A percentile compares a stretch with the other conserved stretches of the same genome.
Evolutionary conservation across 768 basidiomycete species (phyloP).

Genomic region (Leccinellum rugosiceps): DNA sequence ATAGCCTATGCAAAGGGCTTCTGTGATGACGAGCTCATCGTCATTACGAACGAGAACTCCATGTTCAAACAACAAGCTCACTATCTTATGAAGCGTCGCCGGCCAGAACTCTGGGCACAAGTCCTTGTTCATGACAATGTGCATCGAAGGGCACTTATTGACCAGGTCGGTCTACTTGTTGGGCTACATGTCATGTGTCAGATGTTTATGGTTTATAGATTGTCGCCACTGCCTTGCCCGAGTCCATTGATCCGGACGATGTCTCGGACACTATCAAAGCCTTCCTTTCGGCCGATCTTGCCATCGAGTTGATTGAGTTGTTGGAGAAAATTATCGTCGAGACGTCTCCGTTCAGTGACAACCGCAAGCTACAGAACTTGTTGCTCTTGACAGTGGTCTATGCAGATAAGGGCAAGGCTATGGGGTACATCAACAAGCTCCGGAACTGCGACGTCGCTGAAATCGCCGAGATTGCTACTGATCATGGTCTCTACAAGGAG

Average conservation of each 20-base stretch:
- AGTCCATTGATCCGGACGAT: conserved; percentile 97
- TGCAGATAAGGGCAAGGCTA: conserved; percentile 97
- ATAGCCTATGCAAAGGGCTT: conserved; percentile 99
- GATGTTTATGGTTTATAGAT: conserved; percentile 47
- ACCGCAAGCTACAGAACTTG: conserved; percentile 94
- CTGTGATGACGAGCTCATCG: conserved; percentile 95
- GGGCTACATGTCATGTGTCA: neutral
- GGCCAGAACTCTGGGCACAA: conserved; percentile 94
- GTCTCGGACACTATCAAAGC: conserved; percentile 98
- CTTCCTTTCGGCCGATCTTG: conserved; percentile 94
- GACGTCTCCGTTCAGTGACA: conserved; percentile 96
- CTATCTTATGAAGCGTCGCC: conserved; percentile 94
- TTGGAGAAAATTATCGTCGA: conserved; percentile 99
- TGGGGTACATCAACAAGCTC: conserved; percentile 96
- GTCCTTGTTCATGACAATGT: conserved; percentile 87
- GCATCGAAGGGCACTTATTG: conserved; percentile 89
- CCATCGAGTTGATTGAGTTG: conserved; percentile 94
- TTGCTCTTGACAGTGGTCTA: conserved; percentile 93
- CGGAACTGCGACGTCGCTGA: conserved; percentile 93
- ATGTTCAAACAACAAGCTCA: conserved; percentile 99
- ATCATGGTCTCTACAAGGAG: conserved; percentile 93
- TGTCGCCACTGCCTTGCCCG: conserved; percentile 91
- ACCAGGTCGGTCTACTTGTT: conserved; percentile 57
- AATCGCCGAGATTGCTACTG: conserved; percentile 95
- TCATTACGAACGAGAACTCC: conserved; percentile 96